phyloP scores from a whole-genome alignment of 2,329 filamentous ascomycete genomes.

The Pyricularia sp. region DNA sequence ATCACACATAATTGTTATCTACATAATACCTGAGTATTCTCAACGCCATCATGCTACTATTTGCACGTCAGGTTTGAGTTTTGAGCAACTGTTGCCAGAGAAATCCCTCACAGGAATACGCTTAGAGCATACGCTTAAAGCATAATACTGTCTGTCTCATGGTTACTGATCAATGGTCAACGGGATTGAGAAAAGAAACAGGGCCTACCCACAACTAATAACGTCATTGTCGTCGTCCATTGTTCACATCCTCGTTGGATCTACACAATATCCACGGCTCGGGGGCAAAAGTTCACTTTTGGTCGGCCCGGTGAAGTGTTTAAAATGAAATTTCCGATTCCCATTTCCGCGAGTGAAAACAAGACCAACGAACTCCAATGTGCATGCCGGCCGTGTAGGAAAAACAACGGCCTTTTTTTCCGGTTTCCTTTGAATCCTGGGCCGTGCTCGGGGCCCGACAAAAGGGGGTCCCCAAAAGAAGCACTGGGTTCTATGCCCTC shows the following conservation, averaged over 20 bases:
- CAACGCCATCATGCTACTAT: background rate
- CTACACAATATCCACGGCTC: background rate
- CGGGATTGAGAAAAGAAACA: background rate
- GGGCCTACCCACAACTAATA: background rate
- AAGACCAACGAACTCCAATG: constrained; percentile 6
- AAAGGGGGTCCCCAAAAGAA: background rate
- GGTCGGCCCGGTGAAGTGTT: background rate
- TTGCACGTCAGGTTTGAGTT: background rate
- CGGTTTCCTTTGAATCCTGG: background rate
- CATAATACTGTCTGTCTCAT: background rate
- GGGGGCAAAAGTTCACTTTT: background rate
- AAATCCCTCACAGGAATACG: background rate
- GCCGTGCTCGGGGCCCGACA: background rate
- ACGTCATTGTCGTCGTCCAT: background rate
- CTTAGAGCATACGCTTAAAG: background rate
- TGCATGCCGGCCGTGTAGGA: constrained; percentile 2
- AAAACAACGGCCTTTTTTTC: background rate
- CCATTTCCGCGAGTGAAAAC: constrained; percentile 5
- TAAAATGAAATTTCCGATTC: constrained; percentile 5
- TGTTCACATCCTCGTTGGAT: background rate
- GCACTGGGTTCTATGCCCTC: background rate
- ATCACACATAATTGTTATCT: background rate
- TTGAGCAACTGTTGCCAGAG: background rate
- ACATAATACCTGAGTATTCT: background rate
- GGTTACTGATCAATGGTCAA: background rate